These are phyloP conservation scores for Lactarius sanguifluus DNA, from an alignment of 768 basidiomycete species.

Conservation along the genomic window DNA sequence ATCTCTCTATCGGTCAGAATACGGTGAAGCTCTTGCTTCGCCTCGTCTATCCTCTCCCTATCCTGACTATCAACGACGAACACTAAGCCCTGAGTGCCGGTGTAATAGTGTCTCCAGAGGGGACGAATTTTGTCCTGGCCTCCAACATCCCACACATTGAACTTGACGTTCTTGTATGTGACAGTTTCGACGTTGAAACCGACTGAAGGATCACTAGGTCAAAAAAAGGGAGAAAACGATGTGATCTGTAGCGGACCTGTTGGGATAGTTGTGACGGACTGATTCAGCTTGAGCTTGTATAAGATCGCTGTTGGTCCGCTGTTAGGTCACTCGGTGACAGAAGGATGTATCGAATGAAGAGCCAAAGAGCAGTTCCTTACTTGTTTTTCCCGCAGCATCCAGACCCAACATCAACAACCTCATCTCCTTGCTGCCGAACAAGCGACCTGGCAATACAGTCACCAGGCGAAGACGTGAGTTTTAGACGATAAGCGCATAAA, in stretches of 20 bases:
- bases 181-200: conserved; percentile 99
- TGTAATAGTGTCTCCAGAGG: conserved; percentile 98
- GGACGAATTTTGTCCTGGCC: conserved; percentile 99
- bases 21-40: conserved; percentile 91
- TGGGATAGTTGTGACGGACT: conserved; percentile 97
- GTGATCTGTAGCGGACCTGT: conserved; percentile 61
- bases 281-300: conserved; percentile 98
- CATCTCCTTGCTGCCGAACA: conserved; percentile 99
- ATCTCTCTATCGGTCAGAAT: conserved; percentile 97
- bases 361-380: conserved; percentile 47
- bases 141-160: conserved; percentile 96
- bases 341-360: conserved; percentile 21
- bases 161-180: conserved; percentile 97
- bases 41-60: conserved; percentile 93
- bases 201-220: conserved; percentile 46
- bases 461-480: conserved; percentile 13
- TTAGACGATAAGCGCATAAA: conserved; percentile 9
- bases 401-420: conserved; percentile 93
- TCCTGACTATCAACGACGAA: conserved; percentile 98
- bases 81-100: conserved; percentile 96
- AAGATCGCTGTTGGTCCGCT: conserved; percentile 71
- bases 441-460: conserved; percentile 58
- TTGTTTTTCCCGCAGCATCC: conserved; percentile 98
- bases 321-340: conserved; percentile 5
- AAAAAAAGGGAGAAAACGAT: neutral